A percentile compares a stretch with the other conserved stretches of the same genome.
phyloP scores from a whole-genome alignment of 805 yeast species.

The Spathaspora hagerdaliae region DNA sequence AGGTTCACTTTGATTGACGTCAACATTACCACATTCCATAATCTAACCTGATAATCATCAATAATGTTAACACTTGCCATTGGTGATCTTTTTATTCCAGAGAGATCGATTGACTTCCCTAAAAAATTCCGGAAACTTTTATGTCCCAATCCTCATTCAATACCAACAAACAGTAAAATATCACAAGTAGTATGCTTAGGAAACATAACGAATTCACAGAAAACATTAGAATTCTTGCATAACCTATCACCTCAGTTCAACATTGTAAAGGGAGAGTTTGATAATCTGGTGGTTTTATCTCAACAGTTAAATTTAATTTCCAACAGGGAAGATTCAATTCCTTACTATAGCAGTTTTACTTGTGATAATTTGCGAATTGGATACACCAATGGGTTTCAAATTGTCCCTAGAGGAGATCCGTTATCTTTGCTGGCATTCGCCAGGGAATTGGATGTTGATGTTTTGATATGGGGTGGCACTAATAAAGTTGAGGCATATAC shows the following conservation, averaged over 20 bases:
- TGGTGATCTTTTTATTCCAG: constrained; percentile 90
- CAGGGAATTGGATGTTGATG: constrained; percentile 87
- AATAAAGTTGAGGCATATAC: constrained; percentile 92
- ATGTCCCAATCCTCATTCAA: constrained; percentile 51
- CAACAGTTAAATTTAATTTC: constrained; percentile 25
- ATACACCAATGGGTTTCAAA: constrained; percentile 75
- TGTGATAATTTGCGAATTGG: constrained; percentile 78
- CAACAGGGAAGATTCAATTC: constrained; percentile 33
- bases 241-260: constrained; percentile 69
- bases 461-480: constrained; percentile 89
- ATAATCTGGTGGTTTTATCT: constrained; percentile 39
- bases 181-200: constrained; percentile 84
- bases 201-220: constrained; percentile 66
- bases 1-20: too few species aligned
- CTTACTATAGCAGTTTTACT: constrained; percentile 59
- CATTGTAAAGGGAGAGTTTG: constrained; percentile 81
- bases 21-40: too few species aligned
- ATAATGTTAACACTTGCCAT: constrained; percentile 57
- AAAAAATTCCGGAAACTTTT: constrained; percentile 67
- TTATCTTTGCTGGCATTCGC: constrained; percentile 78
- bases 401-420: constrained; percentile 86
- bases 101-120: constrained; percentile 65
- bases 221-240: constrained; percentile 61
- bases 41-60: too few species aligned
- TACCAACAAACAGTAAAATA: constrained; percentile 56